phyloP scores from a whole-genome alignment of 73 alveolate species.

The Tetrahymena borealis region DNA sequence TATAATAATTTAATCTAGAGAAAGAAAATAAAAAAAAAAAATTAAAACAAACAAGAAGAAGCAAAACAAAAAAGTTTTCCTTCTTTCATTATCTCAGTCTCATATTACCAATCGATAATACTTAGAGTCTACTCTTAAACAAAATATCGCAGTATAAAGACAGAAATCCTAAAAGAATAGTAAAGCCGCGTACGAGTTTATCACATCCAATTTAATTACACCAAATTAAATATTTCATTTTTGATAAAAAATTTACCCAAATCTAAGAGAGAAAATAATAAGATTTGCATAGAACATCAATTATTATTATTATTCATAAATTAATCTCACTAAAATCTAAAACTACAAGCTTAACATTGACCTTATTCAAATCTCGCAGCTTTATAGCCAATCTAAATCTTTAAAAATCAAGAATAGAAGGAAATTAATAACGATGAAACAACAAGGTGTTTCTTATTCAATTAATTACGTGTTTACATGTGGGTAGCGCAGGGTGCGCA shows the following conservation, averaged over 20 bases:
- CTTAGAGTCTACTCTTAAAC: too few species aligned
- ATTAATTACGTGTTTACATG: background rate
- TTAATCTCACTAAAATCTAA: too few species aligned
- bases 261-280: too few species aligned
- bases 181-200: too few species aligned
- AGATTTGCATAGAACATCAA: too few species aligned
- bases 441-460: background rate
- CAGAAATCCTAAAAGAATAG: too few species aligned
- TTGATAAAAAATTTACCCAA: too few species aligned
- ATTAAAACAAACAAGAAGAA: background rate
- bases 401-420: background rate
- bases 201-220: too few species aligned
- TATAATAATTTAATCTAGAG: background rate
- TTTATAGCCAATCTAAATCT: background rate
- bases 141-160: too few species aligned
- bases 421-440: background rate
- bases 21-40: background rate
- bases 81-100: background rate
- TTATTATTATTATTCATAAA: too few species aligned
- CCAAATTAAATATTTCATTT: too few species aligned
- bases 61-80: background rate
- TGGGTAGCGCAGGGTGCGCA: slow-evolving; percentile 2
- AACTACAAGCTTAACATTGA: background rate
- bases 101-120: too few species aligned
- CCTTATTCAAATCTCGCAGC: background rate